Evolutionary conservation across 2,329 filamentous ascomycete genomes (phyloP).

Genomic region (Clonostachys rhizophaga): DNA sequence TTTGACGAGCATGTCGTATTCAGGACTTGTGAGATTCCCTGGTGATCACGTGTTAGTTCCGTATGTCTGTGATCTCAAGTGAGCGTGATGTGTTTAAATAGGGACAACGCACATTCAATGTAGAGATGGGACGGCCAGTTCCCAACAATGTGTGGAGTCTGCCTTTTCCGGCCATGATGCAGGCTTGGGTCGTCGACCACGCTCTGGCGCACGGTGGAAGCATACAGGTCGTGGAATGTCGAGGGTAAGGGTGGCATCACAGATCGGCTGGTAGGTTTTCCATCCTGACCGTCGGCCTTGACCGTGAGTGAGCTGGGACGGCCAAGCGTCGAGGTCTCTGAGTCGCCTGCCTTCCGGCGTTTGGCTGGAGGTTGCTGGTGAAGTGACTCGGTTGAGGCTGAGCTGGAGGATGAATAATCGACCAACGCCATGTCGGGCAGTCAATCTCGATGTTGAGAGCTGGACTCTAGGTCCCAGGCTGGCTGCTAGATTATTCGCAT

Average conservation of each 20-base stretch:
- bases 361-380: neutral
- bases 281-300: neutral
- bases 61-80: slow-evolving; percentile 3
- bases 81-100: neutral
- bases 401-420: slow-evolving; percentile 53
- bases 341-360: neutral
- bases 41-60: slow-evolving; percentile 4
- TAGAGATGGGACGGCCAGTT: slow-evolving; percentile 94
- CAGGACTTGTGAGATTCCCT: slow-evolving; percentile 49
- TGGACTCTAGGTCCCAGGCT: too few species aligned
- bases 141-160: slow-evolving; percentile 78
- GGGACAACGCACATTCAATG: slow-evolving; percentile 70
- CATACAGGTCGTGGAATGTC: slow-evolving; percentile 85
- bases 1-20: slow-evolving; percentile 39
- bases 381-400: slow-evolving; percentile 9
- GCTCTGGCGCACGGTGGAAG: slow-evolving; percentile 72
- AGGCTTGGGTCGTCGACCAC: slow-evolving; percentile 77
- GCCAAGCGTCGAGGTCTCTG: neutral
- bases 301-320: neutral
- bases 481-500: too few species aligned
- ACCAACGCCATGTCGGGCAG: slow-evolving; percentile 52
- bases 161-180: slow-evolving; percentile 79
- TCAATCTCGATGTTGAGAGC: too few species aligned
- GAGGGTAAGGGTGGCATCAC: slow-evolving; percentile 69
- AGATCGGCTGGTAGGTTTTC: slow-evolving; percentile 5